Base-by-base conservation (phyloP, 1,284 basidiomycete genomes). In the Rhodotorula glutinis region DNA sequence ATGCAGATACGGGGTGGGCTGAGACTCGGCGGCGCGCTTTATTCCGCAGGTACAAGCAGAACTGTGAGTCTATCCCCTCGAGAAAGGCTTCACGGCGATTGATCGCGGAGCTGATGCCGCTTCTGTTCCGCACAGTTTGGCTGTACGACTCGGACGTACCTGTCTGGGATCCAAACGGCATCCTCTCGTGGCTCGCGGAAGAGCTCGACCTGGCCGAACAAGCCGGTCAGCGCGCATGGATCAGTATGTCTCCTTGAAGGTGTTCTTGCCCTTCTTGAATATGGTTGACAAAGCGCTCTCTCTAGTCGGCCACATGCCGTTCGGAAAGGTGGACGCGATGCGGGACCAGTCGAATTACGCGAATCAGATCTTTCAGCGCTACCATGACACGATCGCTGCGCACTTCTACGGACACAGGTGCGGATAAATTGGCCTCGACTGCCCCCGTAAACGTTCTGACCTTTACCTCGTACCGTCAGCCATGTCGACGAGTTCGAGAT, bases 331-430 rank as follows among this genome's bases (percentile, higher is more conserved):
- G 27, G 85, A 86, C 74, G 79, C 80, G 10, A 76, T 84, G 64
- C 70, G 62, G 16, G 71, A 74, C 33, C 69, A 71, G 25, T 69
- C 70, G 33, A 74, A 76, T 38, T 73, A 73, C 53, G 67, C 84
- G 60, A 80, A 85, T 67, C 85, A 86, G 73, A 81, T 86, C 58
- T 78, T 86, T 14, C 82, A 84, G 67, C 79, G 85, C 21, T 87
- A 85, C 75, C 82, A 81, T 66, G 79, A 83, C 65, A 85, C 84
- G 10, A 85, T 86, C 62, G 83, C 83, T 10, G 84, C 79, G 0
- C 81, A 82, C 56, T 83, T 83, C 69, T 83, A 80, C 66, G 82
- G 83, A 1, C 82, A 84, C 66, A 82, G 78, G 59, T 82, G 81
- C 65, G 55, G 47, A 2, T n/a, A 13, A 4, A 21, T 11, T 3